Evolutionary conservation across 164 flowering plant genomes (phyloP), one percentile per base, ranked within the genome.

Genomic region (Hamamelis virginiana): DNA sequence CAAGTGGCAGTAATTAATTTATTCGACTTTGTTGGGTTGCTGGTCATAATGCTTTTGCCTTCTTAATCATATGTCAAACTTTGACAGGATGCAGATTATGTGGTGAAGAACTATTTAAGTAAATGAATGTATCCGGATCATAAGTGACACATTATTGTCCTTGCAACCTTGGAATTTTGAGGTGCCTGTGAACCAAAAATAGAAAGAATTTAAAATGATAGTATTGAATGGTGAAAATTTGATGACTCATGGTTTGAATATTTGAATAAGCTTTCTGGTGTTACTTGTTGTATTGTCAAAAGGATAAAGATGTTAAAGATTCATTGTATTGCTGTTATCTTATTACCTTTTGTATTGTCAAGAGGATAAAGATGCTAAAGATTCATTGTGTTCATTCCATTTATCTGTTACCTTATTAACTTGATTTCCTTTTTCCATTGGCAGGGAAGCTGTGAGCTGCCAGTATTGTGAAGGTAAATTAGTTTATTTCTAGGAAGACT

Each of bases 391-490:
- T 41, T 19, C n/a, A n/a, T 33, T 15, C n/a, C 38, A 6, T 59
- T 28, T 9, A 16, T 43, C 15, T 56, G 27, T 43, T 63, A 13
- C 19, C 14, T 52, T 4, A 53, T 18, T 69, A 12, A 58, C 59
- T 65, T 55, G 38, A 19, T 59, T 67, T 59, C 47, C 59, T 56
- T 47, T 62, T 69, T 72, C 62, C 15, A 33, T 76, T 77, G 68
- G 71, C 97, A 95, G 99, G 84, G 97, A 92, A 64, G 98, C 98
- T 71, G 95, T 89, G 68, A 83, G 86, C 72, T 96, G 99, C 81
- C 84, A 81, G 66, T 69, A 69, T 65, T 96, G 99, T 68, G 74
- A 88, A 81, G 96, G 99, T 93, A 74, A n/a, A 76, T 70, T 65
- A 6, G 3, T 43, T 62, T 22, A 59, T 60, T 64, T 58, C 46